These are phyloP conservation scores for Coccomyxa subellipsoidea DNA, from an alignment of 163 green algal species.

Conservation along the genomic window DNA sequence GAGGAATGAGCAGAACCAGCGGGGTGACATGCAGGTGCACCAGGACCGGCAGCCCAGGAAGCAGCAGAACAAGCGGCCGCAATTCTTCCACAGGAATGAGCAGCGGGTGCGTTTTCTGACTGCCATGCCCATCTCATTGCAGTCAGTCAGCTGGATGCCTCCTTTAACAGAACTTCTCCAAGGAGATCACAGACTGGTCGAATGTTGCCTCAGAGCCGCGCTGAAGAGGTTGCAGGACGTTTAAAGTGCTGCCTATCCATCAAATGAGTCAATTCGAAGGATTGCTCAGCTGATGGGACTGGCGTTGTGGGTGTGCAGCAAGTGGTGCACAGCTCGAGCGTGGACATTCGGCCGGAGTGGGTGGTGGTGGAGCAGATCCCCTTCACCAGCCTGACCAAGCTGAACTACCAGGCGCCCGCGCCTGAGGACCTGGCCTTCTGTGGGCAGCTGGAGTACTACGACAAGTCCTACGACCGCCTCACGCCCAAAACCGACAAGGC, in stretches of 20 bases:
- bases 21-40: slow-evolving; percentile 46
- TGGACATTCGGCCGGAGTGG: slow-evolving; percentile 96
- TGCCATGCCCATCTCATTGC: too few relatives aligned
- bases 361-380: slow-evolving; percentile 91
- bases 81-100: slow-evolving; percentile 36
- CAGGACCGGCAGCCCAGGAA: slow-evolving; percentile 40
- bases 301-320: slow-evolving; percentile 39
- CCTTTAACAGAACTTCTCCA: too few relatives aligned
- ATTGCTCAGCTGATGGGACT: neutral
- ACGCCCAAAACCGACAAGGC: slow-evolving; percentile 75
- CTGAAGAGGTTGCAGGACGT: too few relatives aligned
- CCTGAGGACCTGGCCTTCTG: slow-evolving; percentile 63
- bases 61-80: slow-evolving; percentile 62
- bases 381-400: slow-evolving; percentile 81
- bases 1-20: slow-evolving; percentile 41
- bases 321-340: slow-evolving; percentile 65
- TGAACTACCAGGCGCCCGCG: slow-evolving; percentile 54
- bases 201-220: too few relatives aligned
- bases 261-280: too few relatives aligned
- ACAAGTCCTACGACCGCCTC: slow-evolving; percentile 86
- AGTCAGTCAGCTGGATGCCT: too few relatives aligned
- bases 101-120: slow-evolving; percentile 24
- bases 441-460: slow-evolving; percentile 78
- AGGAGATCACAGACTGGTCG: too few relatives aligned
- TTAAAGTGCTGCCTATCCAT: too few relatives aligned